Conservation (phyloP, 108 stramenopile species). For the Ochromonas danica region DNA sequence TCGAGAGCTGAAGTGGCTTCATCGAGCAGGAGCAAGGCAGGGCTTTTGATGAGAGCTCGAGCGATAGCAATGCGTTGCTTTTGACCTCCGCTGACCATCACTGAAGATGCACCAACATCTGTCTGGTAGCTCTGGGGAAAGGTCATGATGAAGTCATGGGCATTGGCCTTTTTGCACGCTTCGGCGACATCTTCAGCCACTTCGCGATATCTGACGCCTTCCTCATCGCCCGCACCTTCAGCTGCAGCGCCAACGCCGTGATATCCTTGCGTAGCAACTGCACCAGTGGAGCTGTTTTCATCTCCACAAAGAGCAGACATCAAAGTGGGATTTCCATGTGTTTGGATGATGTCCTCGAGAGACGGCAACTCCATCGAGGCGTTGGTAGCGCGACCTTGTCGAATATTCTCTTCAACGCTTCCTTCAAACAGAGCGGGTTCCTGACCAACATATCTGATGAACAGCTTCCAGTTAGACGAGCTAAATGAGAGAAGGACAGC, state of each 20-base stretch:
- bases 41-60: conserved; percentile 78
- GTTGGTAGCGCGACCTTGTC: conserved; percentile 57
- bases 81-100: conserved; percentile 83
- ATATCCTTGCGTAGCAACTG: background rate
- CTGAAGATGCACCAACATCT: conserved; percentile 67
- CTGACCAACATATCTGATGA: conserved; percentile 70
- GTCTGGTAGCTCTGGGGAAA: conserved; percentile 63
- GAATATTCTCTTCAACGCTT: conserved; percentile 81
- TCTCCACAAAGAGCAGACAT: background rate
- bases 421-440: conserved; percentile 86
- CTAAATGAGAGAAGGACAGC: background rate
- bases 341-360: background rate
- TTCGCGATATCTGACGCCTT: background rate
- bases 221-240: background rate
- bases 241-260: background rate
- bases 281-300: background rate
- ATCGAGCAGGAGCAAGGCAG: conserved; percentile 76
- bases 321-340: background rate
- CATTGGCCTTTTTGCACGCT: background rate
- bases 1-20: conserved; percentile 83
- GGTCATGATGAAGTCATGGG: conserved; percentile 25
- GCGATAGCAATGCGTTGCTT: conserved; percentile 94
- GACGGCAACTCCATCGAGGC: background rate
- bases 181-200: background rate
- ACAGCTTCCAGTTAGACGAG: background rate